Evolutionary conservation across 768 basidiomycete species (phyloP).

Genomic region (Paxillus involutus): DNA sequence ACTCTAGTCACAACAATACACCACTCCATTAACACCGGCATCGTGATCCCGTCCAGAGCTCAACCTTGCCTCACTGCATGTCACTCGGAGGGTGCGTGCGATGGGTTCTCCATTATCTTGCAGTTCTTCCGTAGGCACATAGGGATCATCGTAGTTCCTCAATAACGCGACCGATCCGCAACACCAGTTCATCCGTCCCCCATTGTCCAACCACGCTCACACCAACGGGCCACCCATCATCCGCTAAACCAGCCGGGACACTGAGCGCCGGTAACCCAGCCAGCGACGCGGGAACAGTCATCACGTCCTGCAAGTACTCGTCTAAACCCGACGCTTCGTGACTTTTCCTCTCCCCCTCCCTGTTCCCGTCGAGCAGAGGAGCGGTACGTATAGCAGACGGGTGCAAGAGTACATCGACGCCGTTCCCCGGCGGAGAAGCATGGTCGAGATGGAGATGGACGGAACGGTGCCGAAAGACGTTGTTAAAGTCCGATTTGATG

Average conservation of each 20-base stretch:
- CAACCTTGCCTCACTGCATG: background rate
- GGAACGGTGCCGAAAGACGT: conserved; percentile 62
- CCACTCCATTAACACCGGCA: conserved; percentile 17
- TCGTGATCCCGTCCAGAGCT: no score
- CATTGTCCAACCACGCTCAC: conserved; percentile 85
- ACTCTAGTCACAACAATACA: conserved; percentile 20
- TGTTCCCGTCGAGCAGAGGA: conserved; percentile 45
- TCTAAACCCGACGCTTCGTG: conserved; percentile 34
- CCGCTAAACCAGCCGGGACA: conserved; percentile 54
- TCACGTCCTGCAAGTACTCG: conserved; percentile 85
- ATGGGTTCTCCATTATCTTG: no score
- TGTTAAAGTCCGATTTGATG: conserved; percentile 72
- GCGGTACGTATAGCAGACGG: conserved; percentile 88
- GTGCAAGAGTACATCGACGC: conserved; percentile 83
- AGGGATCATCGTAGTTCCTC: conserved; percentile 24
- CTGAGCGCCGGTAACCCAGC: conserved; percentile 85
- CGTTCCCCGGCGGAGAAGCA: conserved; percentile 5
- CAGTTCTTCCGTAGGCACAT: background rate
- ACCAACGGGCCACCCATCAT: conserved; percentile 80
- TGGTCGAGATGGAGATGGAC: conserved; percentile 34
- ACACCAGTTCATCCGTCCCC: conserved; percentile 68
- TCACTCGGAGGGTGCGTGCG: background rate
- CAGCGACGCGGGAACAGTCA: conserved; percentile 90
- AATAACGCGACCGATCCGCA: conserved; percentile 53
- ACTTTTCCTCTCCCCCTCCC: conserved; percentile 1